Evolutionary conservation across 2,329 filamentous ascomycete species (phyloP).

Genomic region (Elsinoe perseae): DNA sequence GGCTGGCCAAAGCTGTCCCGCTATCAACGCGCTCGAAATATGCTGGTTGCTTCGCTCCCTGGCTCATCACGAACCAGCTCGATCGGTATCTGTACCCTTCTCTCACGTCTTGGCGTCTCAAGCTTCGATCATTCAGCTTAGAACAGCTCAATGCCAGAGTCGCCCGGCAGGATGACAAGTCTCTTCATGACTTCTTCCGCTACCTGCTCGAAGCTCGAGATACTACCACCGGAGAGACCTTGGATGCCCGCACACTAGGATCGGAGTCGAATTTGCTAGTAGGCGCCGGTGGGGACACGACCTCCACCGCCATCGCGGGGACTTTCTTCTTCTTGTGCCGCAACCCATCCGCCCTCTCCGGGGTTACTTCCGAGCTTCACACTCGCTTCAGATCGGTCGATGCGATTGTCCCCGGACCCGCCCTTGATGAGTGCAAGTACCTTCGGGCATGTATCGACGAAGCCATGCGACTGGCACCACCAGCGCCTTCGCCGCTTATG

Average conservation of each 20-base stretch:
- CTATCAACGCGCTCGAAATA: not conserved
- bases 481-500: conserved; percentile 23
- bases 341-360: not conserved
- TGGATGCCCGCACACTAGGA: not conserved
- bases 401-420: conserved; percentile 1
- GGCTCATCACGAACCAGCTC: not conserved
- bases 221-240: not conserved
- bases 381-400: not conserved
- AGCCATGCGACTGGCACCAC: conserved; percentile 22
- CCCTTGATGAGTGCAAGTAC: conserved; percentile 16
- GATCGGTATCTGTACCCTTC: not conserved
- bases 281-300: conserved; percentile 3
- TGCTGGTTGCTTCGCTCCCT: not conserved
- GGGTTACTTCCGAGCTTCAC: not conserved
- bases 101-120: not conserved
- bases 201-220: not conserved
- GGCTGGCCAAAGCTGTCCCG: not conserved
- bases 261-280: not conserved
- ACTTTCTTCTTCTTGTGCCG: conserved; percentile 2
- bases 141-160: not conserved
- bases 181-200: not conserved
- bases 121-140: not conserved
- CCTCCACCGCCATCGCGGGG: not conserved
- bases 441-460: conserved; percentile 20
- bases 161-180: not conserved